Base-by-base conservation (phyloP, 192 early-diverging fungal genomes). In the Mortierella claussenii region DNA sequence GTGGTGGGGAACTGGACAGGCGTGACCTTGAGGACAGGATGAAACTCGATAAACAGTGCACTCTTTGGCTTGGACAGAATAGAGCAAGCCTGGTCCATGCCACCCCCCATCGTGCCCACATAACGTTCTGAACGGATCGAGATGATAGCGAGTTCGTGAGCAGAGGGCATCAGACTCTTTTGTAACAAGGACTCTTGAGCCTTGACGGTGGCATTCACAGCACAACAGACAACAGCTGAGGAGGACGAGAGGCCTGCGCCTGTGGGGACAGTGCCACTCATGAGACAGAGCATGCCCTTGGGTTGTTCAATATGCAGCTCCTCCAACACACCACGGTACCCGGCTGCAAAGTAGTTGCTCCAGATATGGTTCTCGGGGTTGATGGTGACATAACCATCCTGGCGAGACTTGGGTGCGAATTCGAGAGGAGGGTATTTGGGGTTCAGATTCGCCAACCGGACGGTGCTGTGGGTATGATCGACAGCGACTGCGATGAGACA, bases 321-420 rank as follows among this genome's bases (percentile, higher is more conserved):
- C 60, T 91, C 86, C 23, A 92, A 60, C 23, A 90, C 75, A 50
- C 89, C 89, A 65, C 88, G 93, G 82, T 95, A 96, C 9, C 93
- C 95, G 73, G 94, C 94, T 80, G 92, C 89, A 79, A 96, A 96
- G 82, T 98, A 98, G 80, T 95, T 96, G 57, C 85, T 85, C 96
- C 96, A 98, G 55, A 75, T 31, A 33, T 74, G 67, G 9, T 80
- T 64, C 4, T 82, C 80, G 20, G 88, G 66, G 75, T 95, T 88
- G 60, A 97, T 94, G 23, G 82, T 82, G 21, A 95, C 88, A n/a
- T 69, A 71, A 27, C 84, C 85, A 33, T 87, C 68, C 55, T 87
- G 83, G 0, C 81, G 61, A 60, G 91, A 89, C 31, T 65, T 65
- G 23, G 68, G 75, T 1, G 60, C 37, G 46, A 76, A 76, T 33